Conservation (phyloP, 2,329 filamentous ascomycete species). For the Colletotrichum musae region DNA sequence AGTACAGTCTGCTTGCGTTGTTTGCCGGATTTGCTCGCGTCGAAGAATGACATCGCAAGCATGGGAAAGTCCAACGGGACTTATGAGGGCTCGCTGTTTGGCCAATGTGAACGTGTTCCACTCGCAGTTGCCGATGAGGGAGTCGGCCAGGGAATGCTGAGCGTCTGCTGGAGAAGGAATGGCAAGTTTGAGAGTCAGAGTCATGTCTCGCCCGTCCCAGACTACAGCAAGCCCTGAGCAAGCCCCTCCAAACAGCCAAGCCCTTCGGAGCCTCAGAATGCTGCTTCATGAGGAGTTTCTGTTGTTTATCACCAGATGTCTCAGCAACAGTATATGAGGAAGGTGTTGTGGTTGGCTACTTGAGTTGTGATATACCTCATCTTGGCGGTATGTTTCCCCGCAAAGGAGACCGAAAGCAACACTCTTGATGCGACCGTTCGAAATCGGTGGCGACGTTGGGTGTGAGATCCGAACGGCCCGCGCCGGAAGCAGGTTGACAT, state of each 20-base stretch:
- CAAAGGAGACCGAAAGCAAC: background rate
- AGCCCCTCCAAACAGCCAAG: background rate
- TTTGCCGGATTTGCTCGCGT: constrained; percentile 12
- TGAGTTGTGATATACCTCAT: too few relatives aligned
- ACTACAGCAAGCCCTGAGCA: background rate
- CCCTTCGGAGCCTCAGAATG: background rate
- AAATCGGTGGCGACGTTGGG: background rate
- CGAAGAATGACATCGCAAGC: constrained; percentile 15
- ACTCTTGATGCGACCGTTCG: background rate
- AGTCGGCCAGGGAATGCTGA: constrained; percentile 8
- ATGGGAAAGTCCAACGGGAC: background rate
- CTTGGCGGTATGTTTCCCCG: background rate
- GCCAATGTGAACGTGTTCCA: constrained; percentile 8
- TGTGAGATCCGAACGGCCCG: background rate
- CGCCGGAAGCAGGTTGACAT: background rate
- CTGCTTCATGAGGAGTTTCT: background rate
- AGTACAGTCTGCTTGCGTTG: background rate
- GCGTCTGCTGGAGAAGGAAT: background rate
- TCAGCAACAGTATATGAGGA: background rate
- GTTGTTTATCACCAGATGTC: background rate
- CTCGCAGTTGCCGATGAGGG: background rate
- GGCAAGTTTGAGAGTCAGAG: constrained; percentile 11
- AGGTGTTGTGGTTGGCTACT: background rate
- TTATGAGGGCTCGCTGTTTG: background rate
- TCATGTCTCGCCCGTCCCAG: constrained; percentile 14